Evolutionary conservation across 306 rosid species (phyloP).

Genomic region (Malus sylvestris): DNA sequence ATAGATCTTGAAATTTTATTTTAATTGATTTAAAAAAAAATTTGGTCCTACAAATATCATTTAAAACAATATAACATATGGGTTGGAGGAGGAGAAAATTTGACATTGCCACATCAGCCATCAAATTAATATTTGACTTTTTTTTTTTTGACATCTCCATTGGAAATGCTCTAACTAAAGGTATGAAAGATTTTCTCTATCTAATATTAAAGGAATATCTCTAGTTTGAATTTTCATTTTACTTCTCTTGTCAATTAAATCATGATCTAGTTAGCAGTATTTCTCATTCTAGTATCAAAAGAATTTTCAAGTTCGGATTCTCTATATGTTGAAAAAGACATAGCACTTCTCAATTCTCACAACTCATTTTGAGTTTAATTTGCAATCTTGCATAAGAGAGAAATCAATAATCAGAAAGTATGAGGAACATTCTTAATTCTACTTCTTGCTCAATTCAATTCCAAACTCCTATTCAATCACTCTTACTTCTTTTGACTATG

Average conservation of each 20-base stretch:
- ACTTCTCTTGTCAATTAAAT: background rate
- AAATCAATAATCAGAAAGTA: background rate
- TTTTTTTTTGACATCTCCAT: no score
- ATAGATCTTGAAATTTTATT: no score
- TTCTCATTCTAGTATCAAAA: background rate
- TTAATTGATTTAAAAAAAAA: no score
- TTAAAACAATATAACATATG: no score
- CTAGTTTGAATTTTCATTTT: background rate
- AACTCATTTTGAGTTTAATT: background rate
- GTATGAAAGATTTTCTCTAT: background rate
- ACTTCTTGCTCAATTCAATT: background rate
- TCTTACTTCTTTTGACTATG: no score
- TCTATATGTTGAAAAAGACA: background rate
- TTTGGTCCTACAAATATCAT: no score
- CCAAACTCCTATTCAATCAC: background rate
- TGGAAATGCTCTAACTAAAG: background rate
- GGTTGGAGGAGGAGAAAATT: no score
- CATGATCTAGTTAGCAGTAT: background rate
- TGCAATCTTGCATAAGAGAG: background rate
- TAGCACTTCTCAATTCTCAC: background rate
- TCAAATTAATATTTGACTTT: no score
- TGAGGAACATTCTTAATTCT: background rate
- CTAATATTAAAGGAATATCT: background rate
- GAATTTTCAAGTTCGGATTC: no score
- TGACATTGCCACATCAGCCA: no score